Evolutionary conservation across 208 protist genomes (phyloP).

Genomic region (Leishmania mexicana): DNA sequence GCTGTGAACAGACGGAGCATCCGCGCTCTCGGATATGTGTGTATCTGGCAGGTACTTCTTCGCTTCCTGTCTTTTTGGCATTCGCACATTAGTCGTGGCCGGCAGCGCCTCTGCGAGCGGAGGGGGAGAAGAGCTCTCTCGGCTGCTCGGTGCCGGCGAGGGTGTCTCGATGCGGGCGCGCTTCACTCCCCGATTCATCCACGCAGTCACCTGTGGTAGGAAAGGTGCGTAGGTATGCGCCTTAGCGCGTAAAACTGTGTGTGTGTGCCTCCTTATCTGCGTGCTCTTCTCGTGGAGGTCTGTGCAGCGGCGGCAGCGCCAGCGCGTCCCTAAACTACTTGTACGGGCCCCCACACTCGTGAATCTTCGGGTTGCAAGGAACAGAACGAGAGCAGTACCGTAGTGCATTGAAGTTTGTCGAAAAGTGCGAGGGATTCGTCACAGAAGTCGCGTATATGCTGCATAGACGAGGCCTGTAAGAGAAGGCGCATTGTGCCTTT

Average conservation of each 20-base stretch:
- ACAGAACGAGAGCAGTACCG: not conserved
- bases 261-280: not conserved
- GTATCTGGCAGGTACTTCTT: constrained; percentile 28
- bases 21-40: constrained; percentile 3
- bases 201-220: not conserved
- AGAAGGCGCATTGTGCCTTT: not conserved
- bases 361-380: not conserved
- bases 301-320: not conserved
- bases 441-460: not conserved
- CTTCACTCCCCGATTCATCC: constrained; percentile 15
- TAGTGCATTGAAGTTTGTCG: not conserved
- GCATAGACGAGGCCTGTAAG: not conserved
- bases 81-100: not conserved
- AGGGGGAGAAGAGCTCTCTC: constrained; percentile 1
- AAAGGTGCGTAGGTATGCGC: not conserved
- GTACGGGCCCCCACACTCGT: not conserved
- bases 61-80: constrained; percentile 1
- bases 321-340: not conserved
- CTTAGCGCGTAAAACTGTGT: not conserved
- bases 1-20: constrained; percentile 13
- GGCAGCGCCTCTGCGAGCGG: not conserved
- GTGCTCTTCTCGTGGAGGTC: not conserved
- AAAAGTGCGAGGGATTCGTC: not conserved
- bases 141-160: constrained; percentile 11
- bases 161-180: constrained; percentile 1